Percentiles rank a stretch among this genome's conserved stretches.
These are phyloP conservation scores for Rossbeevera mucosa DNA, from an alignment of 768 basidiomycete species.

Conservation along the genomic window DNA sequence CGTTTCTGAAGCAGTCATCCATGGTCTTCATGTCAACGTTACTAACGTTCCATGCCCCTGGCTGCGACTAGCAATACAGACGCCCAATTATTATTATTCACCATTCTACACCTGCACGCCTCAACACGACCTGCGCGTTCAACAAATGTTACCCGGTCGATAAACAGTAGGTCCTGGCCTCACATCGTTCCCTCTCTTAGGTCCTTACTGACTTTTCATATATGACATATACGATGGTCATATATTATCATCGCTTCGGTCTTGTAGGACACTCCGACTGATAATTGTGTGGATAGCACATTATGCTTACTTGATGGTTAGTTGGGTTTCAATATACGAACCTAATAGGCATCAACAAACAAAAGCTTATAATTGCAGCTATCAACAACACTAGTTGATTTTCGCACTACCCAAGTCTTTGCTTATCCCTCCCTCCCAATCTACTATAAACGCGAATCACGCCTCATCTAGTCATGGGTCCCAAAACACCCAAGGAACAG, in stretches of 20 bases:
- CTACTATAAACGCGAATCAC: slow-evolving; percentile 26
- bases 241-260: slow-evolving; percentile 1
- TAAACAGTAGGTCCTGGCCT: slow-evolving; percentile 1
- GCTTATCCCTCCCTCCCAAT: slow-evolving; percentile 30
- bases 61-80: not conserved
- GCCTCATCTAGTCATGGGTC: slow-evolving; percentile 19
- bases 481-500: slow-evolving; percentile 25
- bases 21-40: slow-evolving; percentile 12
- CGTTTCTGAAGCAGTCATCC: slow-evolving; percentile 20
- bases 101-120: not conserved
- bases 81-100: not conserved
- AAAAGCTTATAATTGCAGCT: slow-evolving; percentile 37
- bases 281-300: slow-evolving; percentile 17
- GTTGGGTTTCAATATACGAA: slow-evolving; percentile 35
- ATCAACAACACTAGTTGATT: slow-evolving; percentile 37
- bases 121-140: too few relatives aligned
- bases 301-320: slow-evolving; percentile 32
- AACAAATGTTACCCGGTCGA: too few relatives aligned
- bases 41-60: not conserved
- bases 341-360: slow-evolving; percentile 38
- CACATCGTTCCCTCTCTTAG: not conserved
- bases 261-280: slow-evolving; percentile 11
- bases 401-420: slow-evolving; percentile 37
- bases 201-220: not conserved
- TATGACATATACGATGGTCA: slow-evolving; percentile 9